These are phyloP conservation scores for Boletus sensibilis DNA, from an alignment of 768 basidiomycete species.

Conservation along the genomic window DNA sequence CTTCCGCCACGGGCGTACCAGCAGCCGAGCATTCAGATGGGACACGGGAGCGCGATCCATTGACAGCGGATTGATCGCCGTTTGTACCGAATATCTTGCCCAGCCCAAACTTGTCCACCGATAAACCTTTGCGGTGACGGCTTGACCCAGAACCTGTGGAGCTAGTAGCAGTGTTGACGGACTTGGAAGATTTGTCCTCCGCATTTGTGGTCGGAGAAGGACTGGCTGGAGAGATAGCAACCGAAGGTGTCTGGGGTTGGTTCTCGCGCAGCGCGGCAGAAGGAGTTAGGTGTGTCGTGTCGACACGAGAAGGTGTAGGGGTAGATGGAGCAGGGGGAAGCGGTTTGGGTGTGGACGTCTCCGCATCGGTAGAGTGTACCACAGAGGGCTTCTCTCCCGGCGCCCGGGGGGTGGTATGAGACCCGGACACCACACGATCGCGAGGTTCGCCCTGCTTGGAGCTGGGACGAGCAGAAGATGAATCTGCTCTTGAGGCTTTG, in stretches of 20 bases:
- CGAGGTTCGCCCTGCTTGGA: constrained; percentile 20
- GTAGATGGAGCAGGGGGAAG: constrained; percentile 30
- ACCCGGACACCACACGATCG: constrained; percentile 18
- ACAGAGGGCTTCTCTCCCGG: constrained; percentile 19
- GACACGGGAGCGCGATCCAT: constrained; percentile 39
- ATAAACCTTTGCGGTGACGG: constrained; percentile 66
- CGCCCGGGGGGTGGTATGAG: constrained; percentile 1
- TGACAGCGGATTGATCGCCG: constrained; percentile 33
- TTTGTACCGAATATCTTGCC: constrained; percentile 66
- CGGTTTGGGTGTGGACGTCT: constrained; percentile 24
- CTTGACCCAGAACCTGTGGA: constrained; percentile 43
- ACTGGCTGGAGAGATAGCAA: constrained; percentile 42
- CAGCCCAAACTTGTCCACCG: constrained; percentile 77
- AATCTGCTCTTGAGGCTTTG: constrained; percentile 20
- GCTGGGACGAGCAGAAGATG: constrained; percentile 7
- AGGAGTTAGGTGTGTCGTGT: constrained; percentile 22
- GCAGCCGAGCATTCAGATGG: constrained; percentile 41
- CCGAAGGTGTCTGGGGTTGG: constrained; percentile 29
- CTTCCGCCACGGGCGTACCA: constrained; percentile 19
- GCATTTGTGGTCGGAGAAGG: constrained; percentile 37
- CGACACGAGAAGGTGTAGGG: constrained; percentile 18
- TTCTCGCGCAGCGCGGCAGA: constrained; percentile 29
- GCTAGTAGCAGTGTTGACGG: constrained; percentile 27
- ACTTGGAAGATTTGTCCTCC: constrained; percentile 31
- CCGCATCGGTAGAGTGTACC: constrained; percentile 12